Conservation (phyloP, 306 rosid species). For the Urtica urens region DNA sequence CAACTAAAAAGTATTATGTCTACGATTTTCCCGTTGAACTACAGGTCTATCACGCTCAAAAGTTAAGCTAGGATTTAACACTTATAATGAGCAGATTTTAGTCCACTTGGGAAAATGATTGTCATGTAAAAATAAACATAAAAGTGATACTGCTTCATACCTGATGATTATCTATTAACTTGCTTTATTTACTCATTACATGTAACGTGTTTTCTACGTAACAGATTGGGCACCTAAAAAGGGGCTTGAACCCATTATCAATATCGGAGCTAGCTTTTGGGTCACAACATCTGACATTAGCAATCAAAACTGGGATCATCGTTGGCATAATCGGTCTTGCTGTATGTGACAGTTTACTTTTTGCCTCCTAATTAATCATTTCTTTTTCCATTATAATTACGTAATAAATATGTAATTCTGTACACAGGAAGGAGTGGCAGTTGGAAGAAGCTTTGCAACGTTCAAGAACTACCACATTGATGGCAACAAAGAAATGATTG, state of each 20-base stretch:
- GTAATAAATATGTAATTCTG: background rate
- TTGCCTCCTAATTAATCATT: background rate
- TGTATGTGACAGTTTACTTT: constrained; percentile 23
- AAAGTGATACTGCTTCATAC: too few species aligned
- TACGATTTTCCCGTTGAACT: too few species aligned
- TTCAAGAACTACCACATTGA: constrained; percentile 36
- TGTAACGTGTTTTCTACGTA: too few species aligned
- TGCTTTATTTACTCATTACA: too few species aligned
- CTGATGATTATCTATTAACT: too few species aligned
- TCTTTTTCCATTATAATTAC: background rate
- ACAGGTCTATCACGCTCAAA: too few species aligned
- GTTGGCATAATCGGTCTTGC: constrained; percentile 39
- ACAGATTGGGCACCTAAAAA: constrained; percentile 40
- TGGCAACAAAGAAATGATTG: constrained; percentile 47
- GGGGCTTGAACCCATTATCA: constrained; percentile 39
- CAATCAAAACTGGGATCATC: constrained; percentile 40
- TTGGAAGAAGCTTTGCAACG: constrained; percentile 40
- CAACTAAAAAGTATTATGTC: too few species aligned
- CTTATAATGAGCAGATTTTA: too few species aligned
- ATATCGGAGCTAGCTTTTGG: constrained; percentile 24
- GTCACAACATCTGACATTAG: constrained; percentile 19
- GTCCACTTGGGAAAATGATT: too few species aligned
- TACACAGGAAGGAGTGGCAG: constrained; percentile 45
- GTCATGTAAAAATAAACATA: too few species aligned
- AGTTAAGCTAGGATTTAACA: too few species aligned